These are phyloP conservation scores for Aspergillus sp. DNA, from an alignment of 2,329 filamentous ascomycete genomes.

Conservation along the genomic window DNA sequence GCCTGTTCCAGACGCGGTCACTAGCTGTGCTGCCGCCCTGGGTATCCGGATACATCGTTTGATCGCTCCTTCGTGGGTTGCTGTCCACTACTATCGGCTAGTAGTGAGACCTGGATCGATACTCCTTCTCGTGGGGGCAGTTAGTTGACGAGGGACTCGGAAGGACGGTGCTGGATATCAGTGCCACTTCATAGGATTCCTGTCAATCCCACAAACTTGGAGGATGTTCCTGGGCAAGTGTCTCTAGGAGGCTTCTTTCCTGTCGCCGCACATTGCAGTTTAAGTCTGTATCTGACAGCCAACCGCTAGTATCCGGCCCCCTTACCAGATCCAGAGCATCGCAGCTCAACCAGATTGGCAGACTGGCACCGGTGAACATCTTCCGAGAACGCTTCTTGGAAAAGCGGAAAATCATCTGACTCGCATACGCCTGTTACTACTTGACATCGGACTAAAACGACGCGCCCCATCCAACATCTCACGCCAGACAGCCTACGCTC, in stretches of 20 bases:
- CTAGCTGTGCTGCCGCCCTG: constrained; percentile 10
- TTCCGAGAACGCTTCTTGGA: not conserved
- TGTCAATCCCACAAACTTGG: not conserved
- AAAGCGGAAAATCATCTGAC: not conserved
- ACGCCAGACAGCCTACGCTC: not conserved
- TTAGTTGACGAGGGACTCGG: not conserved
- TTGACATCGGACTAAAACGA: not conserved
- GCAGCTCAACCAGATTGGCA: constrained; percentile 8
- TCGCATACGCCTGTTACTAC: not conserved
- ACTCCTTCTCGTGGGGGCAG: not conserved
- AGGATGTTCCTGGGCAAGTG: not conserved
- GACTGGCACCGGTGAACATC: not conserved
- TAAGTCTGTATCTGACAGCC: constrained; percentile 7
- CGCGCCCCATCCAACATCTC: not conserved
- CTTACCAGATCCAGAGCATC: constrained; percentile 8
- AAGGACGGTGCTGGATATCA: not conserved
- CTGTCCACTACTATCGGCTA: not conserved
- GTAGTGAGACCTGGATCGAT: not conserved
- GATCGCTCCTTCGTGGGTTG: not conserved
- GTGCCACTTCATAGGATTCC: not conserved
- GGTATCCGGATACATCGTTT: constrained; percentile 5
- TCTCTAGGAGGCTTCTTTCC: not conserved
- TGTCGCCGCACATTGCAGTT: not conserved
- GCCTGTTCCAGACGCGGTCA: constrained; percentile 11
- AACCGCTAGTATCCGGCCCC: constrained; percentile 1